These are phyloP conservation scores for Lasiodiplodia citricola DNA, from an alignment of 2,329 filamentous ascomycete species.

Conservation along the genomic window DNA sequence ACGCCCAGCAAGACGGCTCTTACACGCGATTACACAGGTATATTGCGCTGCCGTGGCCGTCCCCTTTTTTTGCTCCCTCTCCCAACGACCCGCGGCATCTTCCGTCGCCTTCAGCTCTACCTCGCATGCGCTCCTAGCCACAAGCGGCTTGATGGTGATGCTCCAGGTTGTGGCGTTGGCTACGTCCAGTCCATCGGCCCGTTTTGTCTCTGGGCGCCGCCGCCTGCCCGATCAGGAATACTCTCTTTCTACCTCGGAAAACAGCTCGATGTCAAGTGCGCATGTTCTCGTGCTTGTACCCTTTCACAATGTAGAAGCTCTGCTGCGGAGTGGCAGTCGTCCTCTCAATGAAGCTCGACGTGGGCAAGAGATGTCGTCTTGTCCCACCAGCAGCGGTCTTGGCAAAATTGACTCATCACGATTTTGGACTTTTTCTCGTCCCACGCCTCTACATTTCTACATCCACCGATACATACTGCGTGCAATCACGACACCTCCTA, in stretches of 20 bases:
- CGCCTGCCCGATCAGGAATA: background rate
- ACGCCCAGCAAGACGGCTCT: background rate
- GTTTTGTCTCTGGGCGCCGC: background rate
- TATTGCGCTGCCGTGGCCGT: background rate
- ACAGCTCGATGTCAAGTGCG: background rate
- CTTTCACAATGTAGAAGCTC: too few relatives aligned
- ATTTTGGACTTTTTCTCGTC: background rate
- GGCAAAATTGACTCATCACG: slow-evolving; percentile 8
- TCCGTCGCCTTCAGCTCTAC: background rate
- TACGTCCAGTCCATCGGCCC: background rate
- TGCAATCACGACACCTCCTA: background rate
- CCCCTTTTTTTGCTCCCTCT: too few relatives aligned
- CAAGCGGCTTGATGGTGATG: background rate
- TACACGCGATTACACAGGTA: background rate
- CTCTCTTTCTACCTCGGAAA: background rate
- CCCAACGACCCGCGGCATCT: background rate
- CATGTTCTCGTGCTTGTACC: too few relatives aligned
- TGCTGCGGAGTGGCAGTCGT: background rate
- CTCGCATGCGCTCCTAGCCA: background rate
- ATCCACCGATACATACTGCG: background rate
- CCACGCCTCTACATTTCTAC: background rate
- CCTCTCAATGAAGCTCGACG: background rate
- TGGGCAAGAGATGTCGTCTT: background rate
- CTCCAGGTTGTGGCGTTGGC: background rate
- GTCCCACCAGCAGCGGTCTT: background rate